phyloP scores from a whole-genome alignment of 306 rosid species.

The Cajanus cajan region DNA sequence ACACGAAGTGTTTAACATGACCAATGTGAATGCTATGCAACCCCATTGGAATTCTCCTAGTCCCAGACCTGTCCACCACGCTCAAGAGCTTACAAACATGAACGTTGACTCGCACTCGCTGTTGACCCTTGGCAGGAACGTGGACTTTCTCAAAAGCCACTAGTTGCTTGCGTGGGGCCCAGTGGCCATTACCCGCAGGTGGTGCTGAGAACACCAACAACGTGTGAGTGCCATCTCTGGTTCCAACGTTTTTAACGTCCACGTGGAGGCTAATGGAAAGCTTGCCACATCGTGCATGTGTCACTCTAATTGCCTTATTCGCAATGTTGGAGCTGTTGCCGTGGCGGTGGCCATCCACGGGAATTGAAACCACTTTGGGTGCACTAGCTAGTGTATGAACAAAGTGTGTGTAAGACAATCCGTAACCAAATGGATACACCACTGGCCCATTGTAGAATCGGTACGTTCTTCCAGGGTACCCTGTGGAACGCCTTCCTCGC shows the following conservation, averaged over 20 bases:
- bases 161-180: slow-evolving; percentile 70
- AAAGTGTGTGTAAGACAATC: slow-evolving; percentile 62
- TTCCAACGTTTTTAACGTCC: slow-evolving; percentile 61
- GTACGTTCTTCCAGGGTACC: slow-evolving; percentile 82
- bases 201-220: slow-evolving; percentile 66
- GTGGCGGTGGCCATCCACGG: slow-evolving; percentile 50
- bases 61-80: slow-evolving; percentile 72
- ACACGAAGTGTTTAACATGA: slow-evolving; percentile 42
- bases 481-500: slow-evolving; percentile 44
- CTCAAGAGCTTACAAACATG: slow-evolving; percentile 77
- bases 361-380: slow-evolving; percentile 46
- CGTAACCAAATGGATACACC: slow-evolving; percentile 78
- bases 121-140: slow-evolving; percentile 47
- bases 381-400: slow-evolving; percentile 53
- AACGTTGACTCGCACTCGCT: slow-evolving; percentile 47
- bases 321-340: slow-evolving; percentile 36
- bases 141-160: slow-evolving; percentile 70
- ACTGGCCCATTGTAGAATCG: slow-evolving; percentile 75
- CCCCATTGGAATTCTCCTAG: slow-evolving; percentile 73
- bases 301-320: slow-evolving; percentile 65
- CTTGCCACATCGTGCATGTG: slow-evolving; percentile 60
- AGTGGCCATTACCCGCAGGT: slow-evolving; percentile 44
- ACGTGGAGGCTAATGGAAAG: slow-evolving; percentile 54
- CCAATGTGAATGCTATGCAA: slow-evolving; percentile 59
- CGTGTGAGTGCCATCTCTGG: slow-evolving; percentile 68